Percentiles rank a stretch among this genome's conserved stretches.
phyloP scores from a whole-genome alignment of 2,329 filamentous ascomycete genomes.

The Fusarium euwallaceae region DNA sequence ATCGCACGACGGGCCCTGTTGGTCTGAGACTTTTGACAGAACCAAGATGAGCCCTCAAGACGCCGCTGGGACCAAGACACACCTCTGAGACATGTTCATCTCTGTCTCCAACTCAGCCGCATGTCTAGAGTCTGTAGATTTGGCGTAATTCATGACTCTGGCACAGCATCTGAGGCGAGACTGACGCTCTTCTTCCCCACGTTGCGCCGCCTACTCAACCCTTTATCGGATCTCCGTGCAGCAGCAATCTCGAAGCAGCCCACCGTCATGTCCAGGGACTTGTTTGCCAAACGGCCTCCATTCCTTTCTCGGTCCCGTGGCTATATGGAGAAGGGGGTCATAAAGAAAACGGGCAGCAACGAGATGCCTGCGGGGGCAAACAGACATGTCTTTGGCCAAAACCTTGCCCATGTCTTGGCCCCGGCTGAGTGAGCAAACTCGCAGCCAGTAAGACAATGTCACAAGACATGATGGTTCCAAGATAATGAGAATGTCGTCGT shows the following conservation, averaged over 20 bases:
- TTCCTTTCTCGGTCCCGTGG: slow-evolving; percentile 14
- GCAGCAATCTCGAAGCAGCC: slow-evolving; percentile 14
- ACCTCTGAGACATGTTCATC: slow-evolving; percentile 15
- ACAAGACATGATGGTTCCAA: slow-evolving; percentile 24
- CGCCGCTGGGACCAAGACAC: neutral
- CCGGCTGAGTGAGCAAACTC: slow-evolving; percentile 29
- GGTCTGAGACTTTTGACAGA: slow-evolving; percentile 17
- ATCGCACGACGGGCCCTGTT: slow-evolving; percentile 24
- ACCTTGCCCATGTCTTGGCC: neutral
- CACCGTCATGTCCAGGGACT: neutral
- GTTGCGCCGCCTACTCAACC: slow-evolving; percentile 10
- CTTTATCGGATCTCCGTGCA: slow-evolving; percentile 1
- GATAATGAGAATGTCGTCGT: neutral
- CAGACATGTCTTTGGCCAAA: slow-evolving; percentile 19
- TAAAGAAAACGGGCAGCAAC: slow-evolving; percentile 5
- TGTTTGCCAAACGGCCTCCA: slow-evolving; percentile 32
- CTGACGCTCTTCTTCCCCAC: slow-evolving; percentile 19
- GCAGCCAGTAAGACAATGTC: slow-evolving; percentile 36
- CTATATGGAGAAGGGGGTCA: slow-evolving; percentile 14
- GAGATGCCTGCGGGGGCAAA: slow-evolving; percentile 27
- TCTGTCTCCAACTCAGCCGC: slow-evolving; percentile 15
- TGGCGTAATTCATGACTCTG: slow-evolving; percentile 11
- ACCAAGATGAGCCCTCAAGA: slow-evolving; percentile 25
- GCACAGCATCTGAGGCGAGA: slow-evolving; percentile 30
- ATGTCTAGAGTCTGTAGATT: slow-evolving; percentile 10